phyloP scores from a whole-genome alignment of 331 rosid genomes.

The Telfairia occidentalis region DNA sequence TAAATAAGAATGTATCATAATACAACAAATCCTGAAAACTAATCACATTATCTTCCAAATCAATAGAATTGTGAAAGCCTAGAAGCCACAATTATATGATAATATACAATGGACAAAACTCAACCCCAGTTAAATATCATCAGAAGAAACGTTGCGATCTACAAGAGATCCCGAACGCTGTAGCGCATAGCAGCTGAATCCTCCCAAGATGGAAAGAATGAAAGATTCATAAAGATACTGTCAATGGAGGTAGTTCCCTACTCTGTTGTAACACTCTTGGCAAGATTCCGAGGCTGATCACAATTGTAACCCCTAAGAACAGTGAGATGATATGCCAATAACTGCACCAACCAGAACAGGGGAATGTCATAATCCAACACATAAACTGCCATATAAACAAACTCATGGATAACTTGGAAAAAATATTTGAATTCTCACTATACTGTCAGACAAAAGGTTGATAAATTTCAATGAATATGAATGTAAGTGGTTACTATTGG shows the following conservation, averaged over 20 bases:
- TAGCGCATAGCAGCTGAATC: not conserved
- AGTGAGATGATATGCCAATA: constrained; percentile 94
- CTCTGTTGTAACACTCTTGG: constrained; percentile 91
- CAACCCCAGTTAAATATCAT: not conserved
- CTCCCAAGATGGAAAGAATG: not conserved
- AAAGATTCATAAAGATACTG: not conserved
- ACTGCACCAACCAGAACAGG: constrained; percentile 33
- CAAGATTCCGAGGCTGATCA: constrained; percentile 97
- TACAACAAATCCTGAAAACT: not conserved
- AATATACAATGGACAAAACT: not conserved
- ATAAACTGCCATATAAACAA: not conserved
- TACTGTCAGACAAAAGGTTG: not conserved
- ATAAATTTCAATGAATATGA: not conserved
- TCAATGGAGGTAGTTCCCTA: constrained; percentile 15
- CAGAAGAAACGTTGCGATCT: not conserved
- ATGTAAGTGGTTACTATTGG: not conserved
- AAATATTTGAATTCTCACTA: not conserved
- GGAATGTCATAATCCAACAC: not conserved
- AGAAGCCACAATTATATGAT: not conserved
- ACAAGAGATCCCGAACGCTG: not conserved
- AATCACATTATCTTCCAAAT: not conserved
- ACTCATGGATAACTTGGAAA: not conserved
- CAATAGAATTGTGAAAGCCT: not conserved
- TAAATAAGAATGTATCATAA: not conserved
- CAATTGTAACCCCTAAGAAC: constrained; percentile 89